These are phyloP conservation scores for Fraxinus velutina DNA, from an alignment of 305 asterid species.

Conservation along the genomic window DNA sequence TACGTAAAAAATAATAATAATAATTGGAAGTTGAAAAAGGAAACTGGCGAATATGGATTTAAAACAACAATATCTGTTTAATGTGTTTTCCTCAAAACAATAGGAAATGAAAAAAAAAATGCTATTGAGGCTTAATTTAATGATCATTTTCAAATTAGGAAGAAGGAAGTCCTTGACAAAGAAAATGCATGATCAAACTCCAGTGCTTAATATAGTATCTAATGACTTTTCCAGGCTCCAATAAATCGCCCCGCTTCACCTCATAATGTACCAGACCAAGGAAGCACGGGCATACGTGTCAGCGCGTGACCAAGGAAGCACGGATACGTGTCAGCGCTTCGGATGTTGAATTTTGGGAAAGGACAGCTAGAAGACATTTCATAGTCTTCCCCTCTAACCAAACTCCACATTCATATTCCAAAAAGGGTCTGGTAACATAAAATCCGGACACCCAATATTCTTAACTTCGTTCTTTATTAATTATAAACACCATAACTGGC, in stretches of 20 bases:
- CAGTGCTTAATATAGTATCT: neutral
- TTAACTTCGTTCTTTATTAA: slow-evolving; percentile 3
- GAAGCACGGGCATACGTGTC: neutral
- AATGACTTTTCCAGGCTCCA: neutral
- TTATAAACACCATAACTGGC: neutral
- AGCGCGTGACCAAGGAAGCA: neutral
- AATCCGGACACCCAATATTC: neutral
- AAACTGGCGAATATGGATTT: neutral
- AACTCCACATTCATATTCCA: slow-evolving; percentile 19
- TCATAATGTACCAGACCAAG: neutral
- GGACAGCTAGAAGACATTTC: neutral
- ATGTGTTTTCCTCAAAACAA: neutral
- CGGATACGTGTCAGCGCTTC: neutral
- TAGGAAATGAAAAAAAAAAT: neutral
- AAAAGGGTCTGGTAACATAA: slow-evolving; percentile 1
- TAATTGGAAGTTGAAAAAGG: neutral
- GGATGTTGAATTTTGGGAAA: neutral
- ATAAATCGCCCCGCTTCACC: neutral
- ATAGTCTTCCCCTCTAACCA: slow-evolving; percentile 2
- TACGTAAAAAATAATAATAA: neutral
- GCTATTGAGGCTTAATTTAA: neutral
- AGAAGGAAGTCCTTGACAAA: neutral
- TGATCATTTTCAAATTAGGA: neutral
- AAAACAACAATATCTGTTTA: neutral
- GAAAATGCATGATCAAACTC: neutral